Evolutionary conservation across 2,329 filamentous ascomycete species (phyloP).

Genomic region (Furcasterigmium sp.): DNA sequence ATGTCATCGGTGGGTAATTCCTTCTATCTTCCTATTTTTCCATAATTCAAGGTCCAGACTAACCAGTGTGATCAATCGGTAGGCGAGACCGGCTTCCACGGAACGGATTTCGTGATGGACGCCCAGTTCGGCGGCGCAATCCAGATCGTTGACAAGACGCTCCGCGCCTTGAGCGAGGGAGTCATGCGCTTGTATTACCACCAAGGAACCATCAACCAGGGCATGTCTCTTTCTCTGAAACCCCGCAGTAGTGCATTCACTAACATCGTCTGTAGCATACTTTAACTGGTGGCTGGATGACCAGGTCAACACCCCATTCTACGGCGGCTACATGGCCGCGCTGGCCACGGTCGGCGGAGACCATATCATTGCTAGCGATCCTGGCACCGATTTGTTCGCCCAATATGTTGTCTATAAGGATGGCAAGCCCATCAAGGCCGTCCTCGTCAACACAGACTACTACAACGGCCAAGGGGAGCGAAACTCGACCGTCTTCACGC

Average conservation of each 20-base stretch:
- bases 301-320: slow-evolving; percentile 5
- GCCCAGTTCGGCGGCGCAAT: slow-evolving; percentile 18
- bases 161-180: slow-evolving; percentile 4
- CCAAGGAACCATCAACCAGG: slow-evolving; percentile 7
- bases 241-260: background rate
- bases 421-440: slow-evolving; percentile 1
- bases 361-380: background rate
- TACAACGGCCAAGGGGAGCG: slow-evolving; percentile 5
- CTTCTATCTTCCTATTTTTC: too few relatives aligned
- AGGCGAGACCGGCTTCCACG: background rate
- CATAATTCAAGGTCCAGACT: background rate
- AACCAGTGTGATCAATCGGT: background rate
- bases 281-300: slow-evolving; percentile 7
- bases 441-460: slow-evolving; percentile 7
- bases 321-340: slow-evolving; percentile 5
- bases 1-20: background rate
- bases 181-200: slow-evolving; percentile 6
- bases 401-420: slow-evolving; percentile 7
- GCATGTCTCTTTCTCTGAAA: background rate
- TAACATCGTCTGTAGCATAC: background rate
- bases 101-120: slow-evolving; percentile 6
- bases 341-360: background rate
- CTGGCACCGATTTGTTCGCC: background rate
- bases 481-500: background rate
- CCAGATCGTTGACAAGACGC: slow-evolving; percentile 5